Conservation (phyloP, 768 basidiomycete genomes). For the Leccinum incarnatum region DNA sequence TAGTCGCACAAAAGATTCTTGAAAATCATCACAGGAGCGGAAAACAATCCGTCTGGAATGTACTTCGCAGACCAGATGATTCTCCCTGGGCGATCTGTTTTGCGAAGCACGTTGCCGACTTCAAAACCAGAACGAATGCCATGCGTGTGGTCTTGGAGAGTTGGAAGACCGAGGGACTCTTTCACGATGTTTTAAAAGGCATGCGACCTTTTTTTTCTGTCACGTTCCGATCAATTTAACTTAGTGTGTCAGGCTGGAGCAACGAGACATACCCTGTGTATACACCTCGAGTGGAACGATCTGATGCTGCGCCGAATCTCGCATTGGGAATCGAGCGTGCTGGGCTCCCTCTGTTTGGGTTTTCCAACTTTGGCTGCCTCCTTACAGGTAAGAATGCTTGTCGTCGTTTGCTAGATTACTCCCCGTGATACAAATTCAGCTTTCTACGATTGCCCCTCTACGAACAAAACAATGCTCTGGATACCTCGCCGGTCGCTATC, state of each 20-base stretch:
- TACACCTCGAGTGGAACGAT: conserved; percentile 12
- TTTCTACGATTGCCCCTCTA: conserved; percentile 32
- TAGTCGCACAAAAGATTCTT: conserved; percentile 13
- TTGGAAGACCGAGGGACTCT: conserved; percentile 19
- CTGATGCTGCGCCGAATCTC: conserved; percentile 2
- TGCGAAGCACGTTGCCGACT: conserved; percentile 15
- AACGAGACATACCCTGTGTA: conserved; percentile 27
- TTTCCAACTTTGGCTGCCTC: conserved; percentile 43
- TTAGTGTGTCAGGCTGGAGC: conserved; percentile 19
- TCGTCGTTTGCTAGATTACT: not conserved
- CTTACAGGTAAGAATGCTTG: conserved; percentile 33
- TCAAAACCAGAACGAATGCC: conserved; percentile 14
- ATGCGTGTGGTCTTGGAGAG: conserved; percentile 9
- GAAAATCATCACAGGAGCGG: conserved; percentile 5
- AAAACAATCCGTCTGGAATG: conserved; percentile 16
- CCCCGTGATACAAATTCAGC: conserved; percentile 20
- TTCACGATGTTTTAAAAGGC: conserved; percentile 24
- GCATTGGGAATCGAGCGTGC: conserved; percentile 44
- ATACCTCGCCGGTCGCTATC: conserved; percentile 40
- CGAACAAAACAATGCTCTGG: conserved; percentile 34
- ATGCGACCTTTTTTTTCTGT: not conserved
- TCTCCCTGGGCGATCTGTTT: conserved; percentile 23
- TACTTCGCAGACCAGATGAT: conserved; percentile 13
- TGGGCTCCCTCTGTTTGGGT: conserved; percentile 43
- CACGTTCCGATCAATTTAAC: not conserved